phyloP scores from a whole-genome alignment of 768 basidiomycete genomes.

The Lentinula guzmanii region DNA sequence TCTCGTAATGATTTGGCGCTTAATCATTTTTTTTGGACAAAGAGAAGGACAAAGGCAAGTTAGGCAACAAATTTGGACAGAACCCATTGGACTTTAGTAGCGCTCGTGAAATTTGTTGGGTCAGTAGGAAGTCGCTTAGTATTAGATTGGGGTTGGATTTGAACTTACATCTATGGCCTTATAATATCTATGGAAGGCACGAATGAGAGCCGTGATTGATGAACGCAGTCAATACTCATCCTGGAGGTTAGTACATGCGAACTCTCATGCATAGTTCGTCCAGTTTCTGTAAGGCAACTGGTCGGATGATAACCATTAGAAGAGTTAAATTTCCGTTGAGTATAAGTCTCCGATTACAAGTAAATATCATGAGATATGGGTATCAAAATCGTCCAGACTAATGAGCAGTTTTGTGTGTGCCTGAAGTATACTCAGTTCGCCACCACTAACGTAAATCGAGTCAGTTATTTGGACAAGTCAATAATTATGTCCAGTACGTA shows the following conservation, averaged over 20 bases:
- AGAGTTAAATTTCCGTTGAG: not conserved
- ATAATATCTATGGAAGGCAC: too few species aligned
- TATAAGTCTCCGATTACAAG: not conserved
- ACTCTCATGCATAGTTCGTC: too few species aligned
- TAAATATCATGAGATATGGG: not conserved
- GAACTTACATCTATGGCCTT: too few species aligned
- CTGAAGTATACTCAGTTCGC: conserved; percentile 33
- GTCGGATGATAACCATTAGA: not conserved
- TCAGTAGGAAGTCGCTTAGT: too few species aligned
- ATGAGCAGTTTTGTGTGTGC: conserved; percentile 33
- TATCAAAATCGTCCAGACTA: not conserved
- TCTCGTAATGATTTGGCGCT: not conserved
- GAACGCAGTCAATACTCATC: too few species aligned
- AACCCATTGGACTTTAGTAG: too few species aligned
- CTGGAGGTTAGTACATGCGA: too few species aligned
- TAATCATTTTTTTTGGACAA: not conserved
- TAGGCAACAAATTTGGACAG: not conserved
- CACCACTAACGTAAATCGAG: conserved; percentile 33
- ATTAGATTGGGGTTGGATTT: too few species aligned
- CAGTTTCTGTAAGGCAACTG: too few species aligned
- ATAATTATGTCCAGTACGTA: conserved; percentile 25
- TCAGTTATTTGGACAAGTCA: not conserved
- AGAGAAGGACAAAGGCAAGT: not conserved
- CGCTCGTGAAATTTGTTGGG: too few species aligned
- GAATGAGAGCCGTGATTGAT: too few species aligned